Conservation (phyloP, 768 basidiomycete genomes). For the Fomitopsis serialis region DNA sequence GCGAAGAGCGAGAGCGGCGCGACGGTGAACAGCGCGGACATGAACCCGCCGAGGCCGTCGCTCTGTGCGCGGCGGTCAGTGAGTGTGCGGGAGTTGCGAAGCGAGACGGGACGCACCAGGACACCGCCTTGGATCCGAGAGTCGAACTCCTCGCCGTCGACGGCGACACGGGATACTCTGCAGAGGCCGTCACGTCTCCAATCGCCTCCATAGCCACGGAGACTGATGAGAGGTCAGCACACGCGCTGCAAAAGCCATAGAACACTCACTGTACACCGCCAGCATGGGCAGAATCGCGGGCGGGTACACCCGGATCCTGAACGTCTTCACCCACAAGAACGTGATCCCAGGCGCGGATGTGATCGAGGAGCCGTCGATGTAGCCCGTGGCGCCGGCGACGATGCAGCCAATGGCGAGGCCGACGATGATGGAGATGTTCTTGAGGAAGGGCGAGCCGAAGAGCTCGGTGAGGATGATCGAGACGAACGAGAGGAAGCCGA, state of each 20-base stretch:
- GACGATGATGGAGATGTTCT: constrained; percentile 73
- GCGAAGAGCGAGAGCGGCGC: constrained; percentile 78
- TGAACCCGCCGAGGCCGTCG: constrained; percentile 76
- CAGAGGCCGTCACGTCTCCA: constrained; percentile 78
- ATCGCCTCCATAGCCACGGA: constrained; percentile 81
- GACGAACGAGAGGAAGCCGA: constrained; percentile 80
- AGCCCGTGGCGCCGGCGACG: constrained; percentile 74
- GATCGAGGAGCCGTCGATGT: constrained; percentile 66
- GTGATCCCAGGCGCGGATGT: constrained; percentile 70
- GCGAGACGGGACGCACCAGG: constrained; percentile 38
- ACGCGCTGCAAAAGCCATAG: background rate
- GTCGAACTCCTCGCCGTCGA: constrained; percentile 75
- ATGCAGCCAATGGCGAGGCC: constrained; percentile 76
- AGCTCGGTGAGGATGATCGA: constrained; percentile 75
- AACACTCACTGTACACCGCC: constrained; percentile 47
- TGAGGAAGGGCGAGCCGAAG: constrained; percentile 82
- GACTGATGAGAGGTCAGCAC: constrained; percentile 31
- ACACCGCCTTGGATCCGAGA: constrained; percentile 80
- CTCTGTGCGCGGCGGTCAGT: constrained; percentile 31
- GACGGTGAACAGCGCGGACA: constrained; percentile 78
- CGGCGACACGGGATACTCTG: constrained; percentile 75
- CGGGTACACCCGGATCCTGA: constrained; percentile 72
- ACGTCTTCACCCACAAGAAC: constrained; percentile 78
- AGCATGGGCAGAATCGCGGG: constrained; percentile 62
- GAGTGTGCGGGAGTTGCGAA: background rate